Percentiles rank a stretch among this genome's conserved stretches.
phyloP scores from a whole-genome alignment of 2,329 filamentous ascomycete species.

The Parascedosporium putredinis region DNA sequence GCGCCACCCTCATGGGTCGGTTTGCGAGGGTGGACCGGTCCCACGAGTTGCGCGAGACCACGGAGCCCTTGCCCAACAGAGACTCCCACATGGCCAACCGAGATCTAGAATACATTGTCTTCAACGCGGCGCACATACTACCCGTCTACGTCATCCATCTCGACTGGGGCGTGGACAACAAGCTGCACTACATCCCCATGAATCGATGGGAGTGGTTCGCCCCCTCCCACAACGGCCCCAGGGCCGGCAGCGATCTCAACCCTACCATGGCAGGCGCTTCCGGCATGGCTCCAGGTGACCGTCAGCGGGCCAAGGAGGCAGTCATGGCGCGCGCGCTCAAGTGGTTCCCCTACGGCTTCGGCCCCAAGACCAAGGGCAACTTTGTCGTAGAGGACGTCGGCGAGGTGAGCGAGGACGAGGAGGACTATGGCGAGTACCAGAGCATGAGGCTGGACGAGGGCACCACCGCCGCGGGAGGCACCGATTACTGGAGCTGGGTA shows the following conservation, averaged over 20 bases:
- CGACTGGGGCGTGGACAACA: slow-evolving; percentile 25
- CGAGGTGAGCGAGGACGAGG: slow-evolving; percentile 29
- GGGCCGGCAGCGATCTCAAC: not conserved
- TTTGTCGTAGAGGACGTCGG: slow-evolving; percentile 36
- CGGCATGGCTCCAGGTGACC: slow-evolving; percentile 21
- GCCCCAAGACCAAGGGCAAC: slow-evolving; percentile 27
- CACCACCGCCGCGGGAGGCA: too few species aligned
- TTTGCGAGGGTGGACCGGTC: slow-evolving; percentile 18
- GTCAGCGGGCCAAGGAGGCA: slow-evolving; percentile 24
- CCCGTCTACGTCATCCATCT: slow-evolving; percentile 35
- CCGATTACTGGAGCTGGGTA: slow-evolving; percentile 14
- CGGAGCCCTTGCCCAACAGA: slow-evolving; percentile 16
- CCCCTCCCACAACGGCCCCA: not conserved
- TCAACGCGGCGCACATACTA: slow-evolving; percentile 29
- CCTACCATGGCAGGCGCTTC: slow-evolving; percentile 1
- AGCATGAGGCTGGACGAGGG: slow-evolving; percentile 13
- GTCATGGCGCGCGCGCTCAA: slow-evolving; percentile 30
- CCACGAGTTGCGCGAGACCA: slow-evolving; percentile 18
- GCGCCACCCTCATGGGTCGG: slow-evolving; percentile 34
- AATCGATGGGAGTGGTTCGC: slow-evolving; percentile 11
- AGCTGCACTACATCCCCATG: slow-evolving; percentile 15
- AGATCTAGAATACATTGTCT: slow-evolving; percentile 30
- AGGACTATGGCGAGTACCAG: slow-evolving; percentile 32
- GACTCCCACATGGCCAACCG: slow-evolving; percentile 28
- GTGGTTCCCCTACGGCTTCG: slow-evolving; percentile 36